Conservation (phyloP, 2,329 filamentous ascomycete species). For the Pseudogymnoascus sp. region DNA sequence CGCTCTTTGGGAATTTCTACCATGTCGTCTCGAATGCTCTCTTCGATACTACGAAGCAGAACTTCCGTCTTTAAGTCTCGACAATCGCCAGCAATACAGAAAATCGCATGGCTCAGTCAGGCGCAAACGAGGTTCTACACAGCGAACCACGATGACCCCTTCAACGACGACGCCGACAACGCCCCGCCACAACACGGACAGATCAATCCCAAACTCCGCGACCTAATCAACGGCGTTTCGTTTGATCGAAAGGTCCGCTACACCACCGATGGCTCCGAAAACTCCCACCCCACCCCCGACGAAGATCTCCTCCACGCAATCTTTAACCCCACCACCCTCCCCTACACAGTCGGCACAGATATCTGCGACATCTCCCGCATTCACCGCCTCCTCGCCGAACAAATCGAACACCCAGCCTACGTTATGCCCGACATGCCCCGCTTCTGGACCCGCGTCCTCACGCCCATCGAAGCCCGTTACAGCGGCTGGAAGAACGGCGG, state of each 20-base stretch:
- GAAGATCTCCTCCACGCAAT: background rate
- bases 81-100: background rate
- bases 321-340: background rate
- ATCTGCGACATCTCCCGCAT: background rate
- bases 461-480: background rate
- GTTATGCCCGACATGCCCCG: background rate
- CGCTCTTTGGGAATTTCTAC: background rate
- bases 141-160: background rate
- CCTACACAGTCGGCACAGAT: slow-evolving; percentile 1
- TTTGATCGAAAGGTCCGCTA: background rate
- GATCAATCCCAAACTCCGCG: background rate
- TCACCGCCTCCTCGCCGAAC: background rate
- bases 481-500: background rate
- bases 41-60: background rate
- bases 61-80: background rate
- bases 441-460: background rate
- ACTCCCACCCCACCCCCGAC: background rate
- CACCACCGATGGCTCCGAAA: background rate
- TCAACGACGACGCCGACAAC: background rate
- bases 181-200: background rate
- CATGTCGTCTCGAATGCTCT: background rate
- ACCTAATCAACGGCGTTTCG: background rate
- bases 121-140: background rate
- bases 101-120: background rate
- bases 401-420: background rate